These are phyloP conservation scores for Trichoderma sp. DNA, from an alignment of 2,329 filamentous ascomycete genomes.

Conservation along the genomic window DNA sequence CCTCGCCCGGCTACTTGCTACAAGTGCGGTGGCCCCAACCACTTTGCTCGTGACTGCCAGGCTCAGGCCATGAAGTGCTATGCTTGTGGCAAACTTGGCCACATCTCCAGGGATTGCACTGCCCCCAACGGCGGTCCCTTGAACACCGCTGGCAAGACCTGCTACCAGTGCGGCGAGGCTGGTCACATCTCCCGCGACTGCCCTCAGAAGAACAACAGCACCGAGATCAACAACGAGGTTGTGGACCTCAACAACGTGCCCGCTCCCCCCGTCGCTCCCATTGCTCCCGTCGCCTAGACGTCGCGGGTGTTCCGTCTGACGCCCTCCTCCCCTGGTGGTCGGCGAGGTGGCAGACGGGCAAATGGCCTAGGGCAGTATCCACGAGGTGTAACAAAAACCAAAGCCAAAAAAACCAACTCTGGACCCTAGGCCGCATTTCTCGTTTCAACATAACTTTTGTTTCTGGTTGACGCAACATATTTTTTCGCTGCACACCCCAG, in stretches of 20 bases:
- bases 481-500: conserved; percentile 2
- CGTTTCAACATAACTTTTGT: conserved; percentile 1
- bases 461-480: conserved; percentile 12
- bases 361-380: conserved; percentile 3
- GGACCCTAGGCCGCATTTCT: neutral
- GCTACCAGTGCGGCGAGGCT: conserved; percentile 94
- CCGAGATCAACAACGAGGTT: conserved; percentile 48
- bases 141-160: conserved; percentile 96
- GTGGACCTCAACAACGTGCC: conserved; percentile 45
- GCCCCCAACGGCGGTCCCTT: conserved; percentile 93
- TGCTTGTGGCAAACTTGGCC: conserved; percentile 90
- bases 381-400: neutral
- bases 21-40: conserved; percentile 84
- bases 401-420: neutral
- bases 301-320: conserved; percentile 18
- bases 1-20: conserved; percentile 70
- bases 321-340: neutral
- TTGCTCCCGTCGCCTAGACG: conserved; percentile 41
- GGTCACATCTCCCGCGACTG: conserved; percentile 97
- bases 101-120: conserved; percentile 92
- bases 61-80: conserved; percentile 99
- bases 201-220: conserved; percentile 64
- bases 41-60: conserved; percentile 97
- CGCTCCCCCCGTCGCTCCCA: conserved; percentile 46
- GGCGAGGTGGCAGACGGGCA: conserved; percentile 14